Evolutionary conservation across 148 eudicot species (phyloP).

Genomic region (Rhododendron molle): DNA sequence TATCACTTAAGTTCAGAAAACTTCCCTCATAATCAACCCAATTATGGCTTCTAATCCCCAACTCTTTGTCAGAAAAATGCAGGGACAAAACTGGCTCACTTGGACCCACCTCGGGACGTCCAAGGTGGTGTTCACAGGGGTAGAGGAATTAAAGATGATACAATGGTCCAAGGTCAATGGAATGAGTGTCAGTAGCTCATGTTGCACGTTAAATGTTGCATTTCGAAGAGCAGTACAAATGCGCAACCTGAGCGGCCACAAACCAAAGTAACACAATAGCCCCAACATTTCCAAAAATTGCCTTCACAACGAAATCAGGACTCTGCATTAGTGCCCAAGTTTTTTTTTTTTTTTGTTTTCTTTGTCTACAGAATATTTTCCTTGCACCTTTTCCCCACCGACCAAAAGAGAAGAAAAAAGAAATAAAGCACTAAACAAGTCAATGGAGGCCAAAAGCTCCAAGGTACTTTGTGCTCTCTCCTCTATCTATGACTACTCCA

Average conservation of each 20-base stretch:
- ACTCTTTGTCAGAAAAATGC: not conserved
- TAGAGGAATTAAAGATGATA: not conserved
- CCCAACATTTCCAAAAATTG: not conserved
- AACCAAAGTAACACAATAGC: not conserved
- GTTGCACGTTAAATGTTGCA: not conserved
- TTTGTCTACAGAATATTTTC: not conserved
- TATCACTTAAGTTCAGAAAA: not conserved
- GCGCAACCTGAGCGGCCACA: not conserved
- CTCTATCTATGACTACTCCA: not conserved
- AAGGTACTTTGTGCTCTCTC: not conserved
- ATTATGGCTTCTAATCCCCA: not conserved
- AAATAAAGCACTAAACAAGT: too few species aligned
- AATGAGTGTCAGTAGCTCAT: not conserved
- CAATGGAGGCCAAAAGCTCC: not conserved
- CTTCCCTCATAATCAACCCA: not conserved
- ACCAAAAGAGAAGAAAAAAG: not conserved
- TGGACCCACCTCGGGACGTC: not conserved
- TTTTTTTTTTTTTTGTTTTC: not conserved
- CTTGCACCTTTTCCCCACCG: not conserved
- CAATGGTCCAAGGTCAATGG: not conserved
- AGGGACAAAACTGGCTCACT: not conserved
- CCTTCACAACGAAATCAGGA: constrained; percentile 3
- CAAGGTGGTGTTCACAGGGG: not conserved
- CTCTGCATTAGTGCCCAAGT: not conserved
- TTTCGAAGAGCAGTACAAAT: not conserved